These are phyloP conservation scores for Komagataea norvegica DNA, from an alignment of 1,139 yeast genomes.

Conservation along the genomic window DNA sequence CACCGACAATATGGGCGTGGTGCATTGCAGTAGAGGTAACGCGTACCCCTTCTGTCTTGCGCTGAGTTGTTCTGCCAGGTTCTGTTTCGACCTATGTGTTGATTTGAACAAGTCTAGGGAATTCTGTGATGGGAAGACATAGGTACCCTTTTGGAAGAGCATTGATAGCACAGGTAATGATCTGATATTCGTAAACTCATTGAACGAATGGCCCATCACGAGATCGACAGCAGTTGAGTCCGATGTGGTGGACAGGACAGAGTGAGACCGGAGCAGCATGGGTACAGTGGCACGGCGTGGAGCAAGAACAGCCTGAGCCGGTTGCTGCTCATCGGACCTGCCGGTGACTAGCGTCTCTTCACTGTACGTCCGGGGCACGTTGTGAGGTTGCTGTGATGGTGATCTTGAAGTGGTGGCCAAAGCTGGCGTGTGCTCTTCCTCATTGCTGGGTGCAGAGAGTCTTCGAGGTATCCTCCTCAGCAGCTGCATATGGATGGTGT, in stretches of 20 bases:
- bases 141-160: slow-evolving; percentile 29
- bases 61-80: slow-evolving; percentile 18
- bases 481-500: slow-evolving; percentile 7
- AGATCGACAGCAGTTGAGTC: slow-evolving; percentile 21
- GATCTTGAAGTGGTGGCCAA: not conserved
- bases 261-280: not conserved
- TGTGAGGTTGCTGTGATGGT: not conserved
- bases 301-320: not conserved
- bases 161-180: slow-evolving; percentile 30
- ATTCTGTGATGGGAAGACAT: slow-evolving; percentile 29
- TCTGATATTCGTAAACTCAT: slow-evolving; percentile 25
- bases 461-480: slow-evolving; percentile 11
- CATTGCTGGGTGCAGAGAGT: slow-evolving; percentile 1
- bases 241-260: not conserved
- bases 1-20: slow-evolving; percentile 26
- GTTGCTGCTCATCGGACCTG: slow-evolving; percentile 1
- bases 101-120: slow-evolving; percentile 26
- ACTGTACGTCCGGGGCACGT: slow-evolving; percentile 3
- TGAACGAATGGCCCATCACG: slow-evolving; percentile 21
- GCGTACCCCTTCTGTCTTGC: slow-evolving; percentile 25
- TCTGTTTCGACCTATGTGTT: slow-evolving; percentile 22
- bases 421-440: not conserved
- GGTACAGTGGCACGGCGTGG: not conserved
- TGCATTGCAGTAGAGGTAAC: slow-evolving; percentile 31
- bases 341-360: slow-evolving; percentile 10